Base-by-base conservation (phyloP, 768 basidiomycete species). In the Multifurca ochricompacta region DNA sequence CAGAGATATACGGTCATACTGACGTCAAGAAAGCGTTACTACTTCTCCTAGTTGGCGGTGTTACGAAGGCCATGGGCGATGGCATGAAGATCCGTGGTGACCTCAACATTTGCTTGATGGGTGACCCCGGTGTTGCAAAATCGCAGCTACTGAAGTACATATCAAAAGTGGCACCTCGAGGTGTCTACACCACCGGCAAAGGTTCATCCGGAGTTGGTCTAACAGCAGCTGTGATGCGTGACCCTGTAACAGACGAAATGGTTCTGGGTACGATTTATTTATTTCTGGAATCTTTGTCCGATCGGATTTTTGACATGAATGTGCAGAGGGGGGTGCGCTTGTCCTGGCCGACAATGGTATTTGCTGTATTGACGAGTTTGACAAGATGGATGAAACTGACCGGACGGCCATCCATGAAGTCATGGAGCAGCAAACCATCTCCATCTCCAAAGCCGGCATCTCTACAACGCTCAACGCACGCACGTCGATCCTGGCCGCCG, bases 391-490 rank as follows among this genome's bases (percentile, higher is more conserved):
- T 62, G 96, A 99, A 71, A 69, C 91, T 0, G 96, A 98, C 68
- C 78, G 96, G 62, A 98, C 96, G 2, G 91, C 96, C 13, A 98
- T 99, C 58, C 96, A 99, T 72, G 96, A 99, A 77, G 96, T 99
- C 56, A 99, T 99, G 96, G 95, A 98, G 71, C 96, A 98, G 69
- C 96, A 99, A 72, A 99, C 96, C 0, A 97, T 99, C 53, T 98
- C 95, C 3, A 99, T 99, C 59, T 96, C 96, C 39, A 99, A 98
- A 70, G 96, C 96, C 4, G 96, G 96, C 21, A 99, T 99, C 66
- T 94, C 95, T 8, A 99, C 96, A 7, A 98, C 96, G 1, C 77
- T 99, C 43, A 98, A 98, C 64, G 96, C 96, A 23, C 85, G 96
- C 48, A 95, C 95, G 2, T 98, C 96, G 7, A 91, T 99, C 65